phyloP scores from a whole-genome alignment of 768 basidiomycete species.

The Rhizopogon vinicolor region DNA sequence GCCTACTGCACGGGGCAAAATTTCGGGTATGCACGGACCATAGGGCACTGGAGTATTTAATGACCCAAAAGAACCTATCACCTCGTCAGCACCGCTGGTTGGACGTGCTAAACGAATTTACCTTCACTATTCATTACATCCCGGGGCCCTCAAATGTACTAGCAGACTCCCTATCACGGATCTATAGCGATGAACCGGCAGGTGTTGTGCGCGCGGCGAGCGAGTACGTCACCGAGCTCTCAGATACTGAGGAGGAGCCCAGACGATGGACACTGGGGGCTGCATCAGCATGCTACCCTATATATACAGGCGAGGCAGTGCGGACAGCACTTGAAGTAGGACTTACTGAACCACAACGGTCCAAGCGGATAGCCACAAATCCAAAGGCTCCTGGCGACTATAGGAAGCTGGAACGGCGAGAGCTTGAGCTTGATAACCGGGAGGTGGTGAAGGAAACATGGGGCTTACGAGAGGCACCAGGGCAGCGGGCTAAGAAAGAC shows the following conservation, averaged over 20 bases:
- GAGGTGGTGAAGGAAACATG: too few species aligned
- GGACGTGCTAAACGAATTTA: constrained; percentile 24
- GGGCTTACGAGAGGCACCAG: too few species aligned
- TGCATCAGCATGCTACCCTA: too few species aligned
- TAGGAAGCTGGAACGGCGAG: too few species aligned
- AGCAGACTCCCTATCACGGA: constrained; percentile 21
- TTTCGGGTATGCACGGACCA: constrained; percentile 24
- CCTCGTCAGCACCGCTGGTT: constrained; percentile 17
- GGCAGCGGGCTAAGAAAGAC: too few species aligned
- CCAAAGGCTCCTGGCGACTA: too few species aligned
- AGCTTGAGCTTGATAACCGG: too few species aligned
- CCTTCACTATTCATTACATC: constrained; percentile 20
- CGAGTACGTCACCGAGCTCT: constrained; percentile 11
- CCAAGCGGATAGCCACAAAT: too few species aligned
- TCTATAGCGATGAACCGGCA: constrained; percentile 18
- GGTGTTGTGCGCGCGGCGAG: background rate
- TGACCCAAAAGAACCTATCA: constrained; percentile 9
- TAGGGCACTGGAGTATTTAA: constrained; percentile 23
- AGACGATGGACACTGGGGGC: background rate
- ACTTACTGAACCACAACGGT: too few species aligned
- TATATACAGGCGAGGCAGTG: too few species aligned
- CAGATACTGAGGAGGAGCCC: constrained; percentile 10
- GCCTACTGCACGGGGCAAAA: constrained; percentile 11
- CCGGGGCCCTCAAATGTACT: constrained; percentile 8
- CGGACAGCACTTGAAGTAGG: too few species aligned